A percentile compares a stretch with the other conserved stretches of the same genome.
phyloP scores from a whole-genome alignment of 768 basidiomycete species.

The Hortiboletus campestris region DNA sequence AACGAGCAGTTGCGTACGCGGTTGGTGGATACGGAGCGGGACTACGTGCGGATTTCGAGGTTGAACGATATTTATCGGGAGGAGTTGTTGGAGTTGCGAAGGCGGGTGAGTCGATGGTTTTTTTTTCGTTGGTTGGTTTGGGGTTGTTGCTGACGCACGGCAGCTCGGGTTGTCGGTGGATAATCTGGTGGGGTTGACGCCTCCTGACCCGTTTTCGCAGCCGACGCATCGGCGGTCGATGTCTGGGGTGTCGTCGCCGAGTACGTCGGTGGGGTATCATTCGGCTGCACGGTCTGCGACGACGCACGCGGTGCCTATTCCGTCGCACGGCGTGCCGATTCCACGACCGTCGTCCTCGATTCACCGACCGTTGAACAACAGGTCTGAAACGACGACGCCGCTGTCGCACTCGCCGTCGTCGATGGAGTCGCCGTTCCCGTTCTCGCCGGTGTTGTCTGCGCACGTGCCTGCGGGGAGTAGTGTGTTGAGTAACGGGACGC shows the following conservation, averaged over 20 bases:
- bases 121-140: no score
- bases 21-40: conserved; percentile 72
- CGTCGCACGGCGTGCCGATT: conserved; percentile 66
- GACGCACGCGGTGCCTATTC: conserved; percentile 67
- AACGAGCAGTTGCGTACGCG: conserved; percentile 70
- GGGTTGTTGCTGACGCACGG: neutral
- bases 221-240: conserved; percentile 60
- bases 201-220: conserved; percentile 67
- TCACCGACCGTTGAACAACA: conserved; percentile 48
- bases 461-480: conserved; percentile 37
- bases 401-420: conserved; percentile 66
- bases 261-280: conserved; percentile 21
- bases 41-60: conserved; percentile 69
- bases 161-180: conserved; percentile 48
- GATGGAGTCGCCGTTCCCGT: conserved; percentile 64
- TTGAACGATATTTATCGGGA: conserved; percentile 84
- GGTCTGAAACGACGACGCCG: conserved; percentile 58
- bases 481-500: conserved; percentile 44
- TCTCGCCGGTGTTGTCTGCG: conserved; percentile 57
- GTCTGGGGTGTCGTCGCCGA: conserved; percentile 35
- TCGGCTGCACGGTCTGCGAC: conserved; percentile 26
- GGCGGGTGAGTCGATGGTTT: conserved; percentile 52
- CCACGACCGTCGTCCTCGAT: conserved; percentile 68
- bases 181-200: conserved; percentile 69
- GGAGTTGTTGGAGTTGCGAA: conserved; percentile 75